Percentiles rank a stretch among this genome's conserved stretches.
Conservation (phyloP, 345 rosid species). For the Populus deltoides region DNA sequence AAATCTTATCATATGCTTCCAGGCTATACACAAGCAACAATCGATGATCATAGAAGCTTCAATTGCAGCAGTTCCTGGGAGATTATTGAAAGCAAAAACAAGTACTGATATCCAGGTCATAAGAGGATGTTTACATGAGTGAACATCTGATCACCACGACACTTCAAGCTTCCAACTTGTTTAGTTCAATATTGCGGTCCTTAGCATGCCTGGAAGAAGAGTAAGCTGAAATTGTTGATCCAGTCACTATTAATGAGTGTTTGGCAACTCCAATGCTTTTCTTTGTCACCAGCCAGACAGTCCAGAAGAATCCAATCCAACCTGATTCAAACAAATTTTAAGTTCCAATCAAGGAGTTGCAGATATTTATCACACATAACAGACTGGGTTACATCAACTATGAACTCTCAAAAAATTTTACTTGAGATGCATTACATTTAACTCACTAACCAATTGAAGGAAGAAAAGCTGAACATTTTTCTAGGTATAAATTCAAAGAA, state of each 20-base stretch:
- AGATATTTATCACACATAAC: neutral
- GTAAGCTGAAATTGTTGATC: slow-evolving; percentile 58
- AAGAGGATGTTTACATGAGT: neutral
- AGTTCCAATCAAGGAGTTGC: neutral
- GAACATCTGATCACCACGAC: neutral
- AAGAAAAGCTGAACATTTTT: neutral
- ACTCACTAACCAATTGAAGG: neutral
- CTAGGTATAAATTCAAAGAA: neutral
- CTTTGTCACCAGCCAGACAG: slow-evolving; percentile 62
- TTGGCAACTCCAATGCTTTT: slow-evolving; percentile 58
- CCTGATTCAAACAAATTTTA: slow-evolving; percentile 45
- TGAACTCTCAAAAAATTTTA: neutral
- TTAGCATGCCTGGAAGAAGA: slow-evolving; percentile 30
- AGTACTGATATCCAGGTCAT: neutral
- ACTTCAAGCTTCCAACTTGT: slow-evolving; percentile 20
- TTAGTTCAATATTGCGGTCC: slow-evolving; percentile 15
- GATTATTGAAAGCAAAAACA: neutral
- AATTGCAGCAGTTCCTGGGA: neutral
- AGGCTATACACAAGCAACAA: slow-evolving; percentile 4
- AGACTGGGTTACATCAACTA: neutral
- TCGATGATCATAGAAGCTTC: neutral
- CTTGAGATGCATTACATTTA: neutral
- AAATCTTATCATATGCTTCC: neutral
- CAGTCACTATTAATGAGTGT: slow-evolving; percentile 52
- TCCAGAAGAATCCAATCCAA: slow-evolving; percentile 82